Evolutionary conservation across 768 basidiomycete species (phyloP).

Genomic region (Xerocomus potaroensis): DNA sequence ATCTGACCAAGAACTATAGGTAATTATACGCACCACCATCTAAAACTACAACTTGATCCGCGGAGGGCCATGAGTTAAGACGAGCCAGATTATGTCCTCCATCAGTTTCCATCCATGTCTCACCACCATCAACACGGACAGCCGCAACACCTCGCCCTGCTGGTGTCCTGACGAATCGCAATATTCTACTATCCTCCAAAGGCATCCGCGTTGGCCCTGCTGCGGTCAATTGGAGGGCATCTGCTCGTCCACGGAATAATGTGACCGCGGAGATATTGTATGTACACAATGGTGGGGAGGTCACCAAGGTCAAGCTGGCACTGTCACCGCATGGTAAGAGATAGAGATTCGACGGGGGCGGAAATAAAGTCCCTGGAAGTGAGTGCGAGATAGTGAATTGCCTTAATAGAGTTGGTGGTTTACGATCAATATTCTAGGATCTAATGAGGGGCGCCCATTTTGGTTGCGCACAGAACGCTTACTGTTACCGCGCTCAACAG

Average conservation of each 20-base stretch:
- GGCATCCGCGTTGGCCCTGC: conserved; percentile 36
- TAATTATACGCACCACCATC: conserved; percentile 47
- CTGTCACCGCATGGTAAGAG: conserved; percentile 47
- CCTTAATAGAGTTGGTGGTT: conserved; percentile 78
- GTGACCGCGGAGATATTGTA: conserved; percentile 53
- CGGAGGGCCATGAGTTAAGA: conserved; percentile 48
- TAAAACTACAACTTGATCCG: conserved; percentile 69
- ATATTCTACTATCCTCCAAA: conserved; percentile 50
- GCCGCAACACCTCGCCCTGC: conserved; percentile 74
- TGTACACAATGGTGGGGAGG: conserved; percentile 61
- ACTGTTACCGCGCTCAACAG: conserved; percentile 71
- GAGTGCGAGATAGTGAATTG: conserved; percentile 72
- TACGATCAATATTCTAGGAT: conserved; percentile 78
- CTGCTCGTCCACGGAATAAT: conserved; percentile 59
- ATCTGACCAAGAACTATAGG: neutral
- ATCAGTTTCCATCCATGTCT: conserved; percentile 56
- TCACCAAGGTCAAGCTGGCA: conserved; percentile 51
- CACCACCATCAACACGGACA: conserved; percentile 55
- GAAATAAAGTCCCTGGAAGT: conserved; percentile 44
- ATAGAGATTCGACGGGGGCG: conserved; percentile 48
- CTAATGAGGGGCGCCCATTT: conserved; percentile 3
- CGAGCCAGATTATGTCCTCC: conserved; percentile 46
- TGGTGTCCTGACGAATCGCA: conserved; percentile 69
- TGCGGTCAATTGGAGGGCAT: conserved; percentile 46
- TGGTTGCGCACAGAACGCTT: conserved; percentile 26